Base-by-base conservation (phyloP, 2,329 filamentous ascomycete genomes). In the Nothophoma quercina region DNA sequence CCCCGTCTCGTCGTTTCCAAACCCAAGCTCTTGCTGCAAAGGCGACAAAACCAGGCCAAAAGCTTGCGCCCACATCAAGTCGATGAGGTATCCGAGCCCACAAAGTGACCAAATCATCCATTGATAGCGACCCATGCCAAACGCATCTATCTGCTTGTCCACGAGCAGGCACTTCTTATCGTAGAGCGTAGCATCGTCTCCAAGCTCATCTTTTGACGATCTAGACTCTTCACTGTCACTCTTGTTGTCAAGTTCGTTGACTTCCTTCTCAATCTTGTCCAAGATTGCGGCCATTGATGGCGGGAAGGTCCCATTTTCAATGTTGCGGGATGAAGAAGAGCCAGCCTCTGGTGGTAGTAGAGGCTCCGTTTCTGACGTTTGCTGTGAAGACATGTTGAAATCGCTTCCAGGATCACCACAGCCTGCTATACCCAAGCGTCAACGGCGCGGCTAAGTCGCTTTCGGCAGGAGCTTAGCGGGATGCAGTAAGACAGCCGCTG, bases 1-100 rank as follows among this genome's bases (percentile, higher is more conserved):
- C 52, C 79, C 78, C n/a, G 71, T 72, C 46, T 78, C 61, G 22
- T 69, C 62, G 26, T 69, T 69, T 5, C 69, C 65, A 49, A 86
- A 84, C 0, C 81, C 82, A 18, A 85, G 64, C 65, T 86, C 83
- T 63, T 85, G 82, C 59, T 84, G 75, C 49, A 86, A 64, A 6
- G 83, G 79, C 8, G 78, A 78, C 13, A 83, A 67, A 0, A 84
- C 77, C 1, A 85, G 75, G 9, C 82, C 82, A 60, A 85, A 83
- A 0, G 80, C 83, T 57, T 85, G 83, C 3, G 83, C 81, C 81
- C 82, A 85, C 38, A 83, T 72, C 19, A 85, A 68, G 58, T 85
- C 83, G 29, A 85, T 74, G 32, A 83, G 68, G 60, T 83, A 84
- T 1, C 82, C 82, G 28, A 83, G 80, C 28, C 82, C 82, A 56